These are phyloP conservation scores for Botrytis medusae DNA, from an alignment of 2,329 filamentous ascomycete species.

Conservation along the genomic window DNA sequence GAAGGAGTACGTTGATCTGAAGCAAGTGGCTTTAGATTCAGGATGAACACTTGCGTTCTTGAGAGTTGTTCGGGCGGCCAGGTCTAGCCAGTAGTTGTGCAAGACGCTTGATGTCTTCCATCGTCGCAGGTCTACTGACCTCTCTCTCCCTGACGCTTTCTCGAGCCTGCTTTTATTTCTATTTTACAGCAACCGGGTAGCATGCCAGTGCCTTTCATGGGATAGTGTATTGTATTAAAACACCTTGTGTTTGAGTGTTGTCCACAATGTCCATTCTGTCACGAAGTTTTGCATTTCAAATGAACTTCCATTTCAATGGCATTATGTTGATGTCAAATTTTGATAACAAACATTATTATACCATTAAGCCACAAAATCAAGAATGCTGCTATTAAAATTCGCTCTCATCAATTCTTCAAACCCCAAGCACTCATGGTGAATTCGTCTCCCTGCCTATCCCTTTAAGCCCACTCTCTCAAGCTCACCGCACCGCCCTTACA, in stretches of 20 bases:
- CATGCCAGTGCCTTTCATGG: neutral
- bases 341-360: neutral
- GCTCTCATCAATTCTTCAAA: neutral
- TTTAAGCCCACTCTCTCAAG: neutral
- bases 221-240: too few relatives aligned
- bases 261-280: neutral
- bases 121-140: neutral
- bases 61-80: neutral
- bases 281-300: neutral
- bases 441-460: neutral
- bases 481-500: neutral
- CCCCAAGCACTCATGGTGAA: neutral
- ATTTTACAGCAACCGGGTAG: neutral
- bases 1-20: neutral
- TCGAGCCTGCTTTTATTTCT: neutral
- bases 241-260: neutral
- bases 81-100: neutral
- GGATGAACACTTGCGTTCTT: neutral
- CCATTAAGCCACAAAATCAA: neutral
- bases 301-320: neutral
- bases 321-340: neutral
- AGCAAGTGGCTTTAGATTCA: neutral
- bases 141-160: neutral
- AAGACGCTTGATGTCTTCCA: neutral
- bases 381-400: neutral